Evolutionary conservation across 1,284 basidiomycete species (phyloP).

Genomic region (Volvariella volvacea): DNA sequence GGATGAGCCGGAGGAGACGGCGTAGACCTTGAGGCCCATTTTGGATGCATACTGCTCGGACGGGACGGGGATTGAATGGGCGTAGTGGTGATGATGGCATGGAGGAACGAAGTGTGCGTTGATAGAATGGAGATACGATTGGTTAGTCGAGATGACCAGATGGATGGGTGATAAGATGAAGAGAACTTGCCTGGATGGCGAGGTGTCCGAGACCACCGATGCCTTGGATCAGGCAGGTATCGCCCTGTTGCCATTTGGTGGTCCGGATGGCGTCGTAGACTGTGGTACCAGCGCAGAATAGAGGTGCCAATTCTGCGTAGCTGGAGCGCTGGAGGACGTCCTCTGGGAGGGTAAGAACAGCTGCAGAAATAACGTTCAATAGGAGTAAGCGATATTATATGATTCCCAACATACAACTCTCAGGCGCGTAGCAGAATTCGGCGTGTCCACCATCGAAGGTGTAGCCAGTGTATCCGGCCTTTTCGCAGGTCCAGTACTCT

Average conservation of each 20-base stretch:
- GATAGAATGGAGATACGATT: too few species aligned
- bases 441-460: conserved; percentile 16
- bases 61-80: too few species aligned
- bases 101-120: too few species aligned
- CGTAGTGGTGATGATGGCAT: too few species aligned
- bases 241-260: conserved; percentile 14
- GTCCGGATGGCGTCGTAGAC: conserved; percentile 14
- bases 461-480: conserved; percentile 12
- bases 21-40: conserved; percentile 9
- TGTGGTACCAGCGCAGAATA: conserved; percentile 15
- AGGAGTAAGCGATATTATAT: too few species aligned
- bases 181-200: conserved; percentile 13
- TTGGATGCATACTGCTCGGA: too few species aligned
- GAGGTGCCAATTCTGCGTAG: conserved; percentile 15
- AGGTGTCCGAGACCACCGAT: conserved; percentile 24
- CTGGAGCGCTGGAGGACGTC: conserved; percentile 11
- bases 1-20: conserved; percentile 18
- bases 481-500: conserved; percentile 14
- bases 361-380: conserved; percentile 6
- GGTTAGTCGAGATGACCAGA: too few species aligned
- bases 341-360: conserved; percentile 12
- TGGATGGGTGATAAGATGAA: not conserved
- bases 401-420: conserved; percentile 9
- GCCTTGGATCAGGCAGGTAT: conserved; percentile 22
- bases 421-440: conserved; percentile 12